Base-by-base conservation (phyloP, 176 grass and related monocot species). In the Rhynchospora tenuis region DNA sequence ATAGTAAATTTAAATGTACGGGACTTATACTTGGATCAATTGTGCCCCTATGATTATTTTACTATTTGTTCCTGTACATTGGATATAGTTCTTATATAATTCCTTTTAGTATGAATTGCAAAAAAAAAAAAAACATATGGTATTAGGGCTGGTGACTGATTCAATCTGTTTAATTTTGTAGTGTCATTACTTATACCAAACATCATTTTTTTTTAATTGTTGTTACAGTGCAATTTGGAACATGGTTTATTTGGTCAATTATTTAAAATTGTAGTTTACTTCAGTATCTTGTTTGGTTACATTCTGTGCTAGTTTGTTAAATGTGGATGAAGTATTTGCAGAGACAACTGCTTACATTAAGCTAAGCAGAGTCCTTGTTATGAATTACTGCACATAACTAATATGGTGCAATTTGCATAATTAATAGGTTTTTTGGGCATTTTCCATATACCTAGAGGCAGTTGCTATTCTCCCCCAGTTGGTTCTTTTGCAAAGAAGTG, bases 401-500 rank as follows among this genome's bases (percentile, higher is more conserved):
- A 81, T 66, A 52, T 80, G 59, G 22, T 64, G 14, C 26, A 50
- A 51, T 82, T 82, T 54, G 61, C 24, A 50, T 50, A 11, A 50
- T 13, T 46, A 22, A 63, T 88, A 99, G 96, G 89, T 99, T 64
- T 93, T 85, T 44, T 99, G 96, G 96, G 89, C 96, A 15, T 99
- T 99, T 88, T 99, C 97, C 0, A 88, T 99, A 81, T 99, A 93
- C 75, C 81, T 99, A 86, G 97, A 99, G 57, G 88, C 93, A 29
- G 97, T 95, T 85, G 97, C 93, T 20, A 99, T 99, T 90, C 93
- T 99, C 66, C 97, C 97, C 2, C 97, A 99, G 87, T 89, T 96
- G 79, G 91, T 99, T 67, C 82, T 99, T 47, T 86, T 99, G 31
- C 97, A 99, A 84, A 91, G 97, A 89, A 90, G 93, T 77, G 83